Percentiles rank a stretch among this genome's conserved stretches.
phyloP scores from a whole-genome alignment of 306 rosid species.

The Pyrus pyrifolia region DNA sequence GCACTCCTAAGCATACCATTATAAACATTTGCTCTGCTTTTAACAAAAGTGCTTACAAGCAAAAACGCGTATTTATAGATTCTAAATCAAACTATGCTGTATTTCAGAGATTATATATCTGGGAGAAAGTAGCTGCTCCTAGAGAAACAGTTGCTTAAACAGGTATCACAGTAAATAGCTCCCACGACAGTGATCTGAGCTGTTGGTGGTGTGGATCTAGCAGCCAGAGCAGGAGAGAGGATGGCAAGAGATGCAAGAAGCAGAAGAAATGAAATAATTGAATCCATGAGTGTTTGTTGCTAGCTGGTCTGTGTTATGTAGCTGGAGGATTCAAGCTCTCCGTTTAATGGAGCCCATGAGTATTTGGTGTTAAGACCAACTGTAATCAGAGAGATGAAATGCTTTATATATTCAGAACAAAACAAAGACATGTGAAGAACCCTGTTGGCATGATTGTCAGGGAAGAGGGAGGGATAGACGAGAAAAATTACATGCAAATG shows the following conservation, averaged over 20 bases:
- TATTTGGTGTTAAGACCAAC: constrained; percentile 50
- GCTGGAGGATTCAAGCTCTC: background rate
- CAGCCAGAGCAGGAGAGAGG: constrained; percentile 19
- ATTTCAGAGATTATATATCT: constrained; percentile 28
- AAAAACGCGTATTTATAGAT: too few species aligned
- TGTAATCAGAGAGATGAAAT: constrained; percentile 32
- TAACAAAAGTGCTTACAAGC: too few species aligned
- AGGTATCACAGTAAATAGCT: constrained; percentile 64
- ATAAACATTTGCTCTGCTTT: background rate
- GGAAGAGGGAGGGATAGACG: background rate
- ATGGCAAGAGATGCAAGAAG: constrained; percentile 23
- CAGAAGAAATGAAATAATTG: constrained; percentile 12
- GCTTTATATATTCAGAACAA: constrained; percentile 44
- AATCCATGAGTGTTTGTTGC: constrained; percentile 32
- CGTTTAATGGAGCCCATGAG: constrained; percentile 63
- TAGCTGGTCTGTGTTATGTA: constrained; percentile 2
- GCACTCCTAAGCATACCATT: background rate
- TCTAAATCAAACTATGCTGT: background rate
- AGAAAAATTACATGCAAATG: background rate
- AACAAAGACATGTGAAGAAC: constrained; percentile 71
- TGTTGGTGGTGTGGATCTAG: constrained; percentile 16
- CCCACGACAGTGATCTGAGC: constrained; percentile 58
- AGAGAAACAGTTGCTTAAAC: constrained; percentile 51
- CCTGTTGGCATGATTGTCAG: constrained; percentile 33
- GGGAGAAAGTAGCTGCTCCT: constrained; percentile 62